These are phyloP conservation scores for Gossypium trilobum DNA, from an alignment of 441 rosid genomes.

Conservation along the genomic window DNA sequence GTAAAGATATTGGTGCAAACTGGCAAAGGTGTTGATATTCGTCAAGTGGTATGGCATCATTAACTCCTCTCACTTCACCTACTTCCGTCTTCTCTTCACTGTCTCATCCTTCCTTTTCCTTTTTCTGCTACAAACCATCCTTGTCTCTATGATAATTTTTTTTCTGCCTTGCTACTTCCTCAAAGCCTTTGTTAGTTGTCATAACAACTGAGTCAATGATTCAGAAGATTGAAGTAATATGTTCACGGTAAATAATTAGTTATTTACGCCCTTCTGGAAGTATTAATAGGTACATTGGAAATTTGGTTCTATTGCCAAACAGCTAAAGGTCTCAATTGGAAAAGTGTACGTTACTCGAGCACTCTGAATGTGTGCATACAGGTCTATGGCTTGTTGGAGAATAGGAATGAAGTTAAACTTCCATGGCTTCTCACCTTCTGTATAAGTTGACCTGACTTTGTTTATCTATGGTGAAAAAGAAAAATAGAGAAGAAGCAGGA, in stretches of 20 bases:
- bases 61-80: slow-evolving; percentile 11
- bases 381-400: background rate
- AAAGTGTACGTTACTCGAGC: background rate
- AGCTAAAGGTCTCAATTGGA: background rate
- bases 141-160: background rate
- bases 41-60: slow-evolving; percentile 67
- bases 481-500: background rate
- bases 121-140: background rate
- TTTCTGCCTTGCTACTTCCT: background rate
- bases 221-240: background rate
- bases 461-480: background rate
- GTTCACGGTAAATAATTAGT: background rate
- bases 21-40: slow-evolving; percentile 68
- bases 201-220: background rate
- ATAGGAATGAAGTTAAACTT: slow-evolving; percentile 1
- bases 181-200: background rate
- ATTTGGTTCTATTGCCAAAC: background rate
- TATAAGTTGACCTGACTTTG: background rate
- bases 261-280: background rate
- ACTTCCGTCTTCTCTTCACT: background rate
- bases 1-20: slow-evolving; percentile 58
- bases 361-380: background rate
- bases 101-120: background rate
- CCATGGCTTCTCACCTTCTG: background rate
- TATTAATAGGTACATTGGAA: background rate